Percentiles rank a stretch among this genome's conserved stretches.
Conservation (phyloP, 495 filamentous ascomycete species). For the Xylona heveae region DNA sequence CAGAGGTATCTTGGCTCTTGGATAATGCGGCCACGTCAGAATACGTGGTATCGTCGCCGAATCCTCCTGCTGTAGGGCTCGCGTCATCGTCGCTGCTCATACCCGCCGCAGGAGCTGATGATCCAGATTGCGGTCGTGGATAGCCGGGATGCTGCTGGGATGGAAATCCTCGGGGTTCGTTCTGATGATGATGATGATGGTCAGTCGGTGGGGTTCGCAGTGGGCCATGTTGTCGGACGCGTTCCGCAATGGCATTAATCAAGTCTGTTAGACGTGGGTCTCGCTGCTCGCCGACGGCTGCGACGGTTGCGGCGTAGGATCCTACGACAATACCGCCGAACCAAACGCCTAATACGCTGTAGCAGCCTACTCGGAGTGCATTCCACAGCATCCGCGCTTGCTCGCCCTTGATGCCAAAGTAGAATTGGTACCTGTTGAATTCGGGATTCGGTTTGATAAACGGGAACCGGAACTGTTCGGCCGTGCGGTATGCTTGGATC, state of each 20-base stretch:
- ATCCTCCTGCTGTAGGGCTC: background rate
- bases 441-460: slow-evolving; percentile 7
- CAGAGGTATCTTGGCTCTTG: background rate
- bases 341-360: slow-evolving; percentile 4
- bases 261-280: slow-evolving; percentile 12
- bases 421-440: slow-evolving; percentile 6
- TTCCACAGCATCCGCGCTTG: slow-evolving; percentile 10
- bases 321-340: slow-evolving; percentile 8
- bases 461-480: slow-evolving; percentile 9
- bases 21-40: no score
- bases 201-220: background rate
- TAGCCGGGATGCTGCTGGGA: no score
- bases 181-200: background rate
- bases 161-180: no score
- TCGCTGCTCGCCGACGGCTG: slow-evolving; percentile 1
- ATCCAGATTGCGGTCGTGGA: no score
- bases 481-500: slow-evolving; percentile 2
- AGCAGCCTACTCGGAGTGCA: slow-evolving; percentile 2
- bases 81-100: background rate
- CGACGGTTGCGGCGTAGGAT: slow-evolving; percentile 4
- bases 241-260: slow-evolving; percentile 3
- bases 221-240: background rate
- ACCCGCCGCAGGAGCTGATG: no score
- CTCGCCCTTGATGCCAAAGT: slow-evolving; percentile 7
- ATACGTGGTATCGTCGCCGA: background rate